Evolutionary conservation across 2,329 filamentous ascomycete species (phyloP).

Genomic region (Helicocarpus griseus): DNA sequence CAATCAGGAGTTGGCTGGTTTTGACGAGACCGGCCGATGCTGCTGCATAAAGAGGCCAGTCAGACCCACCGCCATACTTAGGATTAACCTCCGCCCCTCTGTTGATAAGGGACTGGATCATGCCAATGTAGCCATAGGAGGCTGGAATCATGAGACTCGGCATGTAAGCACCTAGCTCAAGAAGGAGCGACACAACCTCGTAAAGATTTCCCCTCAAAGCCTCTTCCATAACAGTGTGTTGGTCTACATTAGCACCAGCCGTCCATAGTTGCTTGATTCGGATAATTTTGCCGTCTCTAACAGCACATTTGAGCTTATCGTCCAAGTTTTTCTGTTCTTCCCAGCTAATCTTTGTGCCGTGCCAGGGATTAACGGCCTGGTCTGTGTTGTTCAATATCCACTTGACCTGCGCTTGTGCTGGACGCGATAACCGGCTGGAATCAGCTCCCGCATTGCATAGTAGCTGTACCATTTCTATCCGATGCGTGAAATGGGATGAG

Average conservation of each 20-base stretch:
- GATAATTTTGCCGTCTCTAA: not conserved
- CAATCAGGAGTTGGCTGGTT: not conserved
- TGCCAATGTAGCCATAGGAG: not conserved
- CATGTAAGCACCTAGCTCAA: not conserved
- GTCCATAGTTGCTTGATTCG: not conserved
- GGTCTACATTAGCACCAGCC: not conserved
- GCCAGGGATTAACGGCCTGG: not conserved
- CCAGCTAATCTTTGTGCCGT: not conserved
- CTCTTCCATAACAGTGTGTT: not conserved
- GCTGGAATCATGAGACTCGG: not conserved
- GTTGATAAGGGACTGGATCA: not conserved
- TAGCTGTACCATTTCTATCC: not conserved
- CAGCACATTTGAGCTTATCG: not conserved
- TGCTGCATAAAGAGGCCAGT: not conserved
- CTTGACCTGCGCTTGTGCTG: not conserved
- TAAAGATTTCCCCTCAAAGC: not conserved
- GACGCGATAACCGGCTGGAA: not conserved
- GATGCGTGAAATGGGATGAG: not conserved
- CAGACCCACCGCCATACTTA: too few relatives aligned
- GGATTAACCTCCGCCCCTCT: not conserved
- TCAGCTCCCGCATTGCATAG: not conserved
- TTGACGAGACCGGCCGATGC: too few relatives aligned
- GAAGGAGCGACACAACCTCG: not conserved
- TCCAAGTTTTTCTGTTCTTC: not conserved
- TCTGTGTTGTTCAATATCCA: not conserved